Base-by-base conservation (phyloP, 306 rosid species). In the Echinosophora koreensis region DNA sequence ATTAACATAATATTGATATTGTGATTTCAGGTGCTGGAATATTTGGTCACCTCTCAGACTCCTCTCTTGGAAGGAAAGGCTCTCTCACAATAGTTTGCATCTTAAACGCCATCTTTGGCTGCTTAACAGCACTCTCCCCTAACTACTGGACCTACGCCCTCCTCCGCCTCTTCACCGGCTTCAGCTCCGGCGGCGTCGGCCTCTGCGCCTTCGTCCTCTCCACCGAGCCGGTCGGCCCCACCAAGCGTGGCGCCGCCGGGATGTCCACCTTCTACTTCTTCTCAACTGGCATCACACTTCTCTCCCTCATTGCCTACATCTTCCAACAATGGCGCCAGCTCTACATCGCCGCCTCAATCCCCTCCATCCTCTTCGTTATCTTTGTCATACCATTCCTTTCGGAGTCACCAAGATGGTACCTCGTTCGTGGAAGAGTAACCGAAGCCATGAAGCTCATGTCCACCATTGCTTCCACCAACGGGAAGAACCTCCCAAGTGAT, bases 181-280 rank as follows among this genome's bases (percentile, higher is more conserved):
- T 94, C 74, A 89, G 95, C 86, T 83, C 84, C 0, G 97, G 98
- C 0, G 98, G 98, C 0, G 97, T 94, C 0, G 98, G 97, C 49
- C 97, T 94, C 22, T 89, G 91, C 5, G 89, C 97, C 51, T 94
- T 90, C 8, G 98, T 94, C 74, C 93, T 92, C 0, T 92, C 96
- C 54, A 90, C 92, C 0, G 98, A 94, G 42, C 97, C 97, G 0
- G 44, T 94, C 0, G 98, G 98, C 10, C 97, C 96, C 3, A 27
- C 82, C 0, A 94, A 78, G 59, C 98, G 98, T 0, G 97, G 95
- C 5, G 0, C 22, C 0, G 93, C 87, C 0, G 98, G 98, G 11
- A 94, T 94, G 97, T 94, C 97, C 79, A 90, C 97, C 28, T 94
- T 92, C 84, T 92, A 90, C 93, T 92, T 94, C 89, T 94, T 94